Evolutionary conservation across 768 basidiomycete species (phyloP).

Genomic region (Mycena metata): DNA sequence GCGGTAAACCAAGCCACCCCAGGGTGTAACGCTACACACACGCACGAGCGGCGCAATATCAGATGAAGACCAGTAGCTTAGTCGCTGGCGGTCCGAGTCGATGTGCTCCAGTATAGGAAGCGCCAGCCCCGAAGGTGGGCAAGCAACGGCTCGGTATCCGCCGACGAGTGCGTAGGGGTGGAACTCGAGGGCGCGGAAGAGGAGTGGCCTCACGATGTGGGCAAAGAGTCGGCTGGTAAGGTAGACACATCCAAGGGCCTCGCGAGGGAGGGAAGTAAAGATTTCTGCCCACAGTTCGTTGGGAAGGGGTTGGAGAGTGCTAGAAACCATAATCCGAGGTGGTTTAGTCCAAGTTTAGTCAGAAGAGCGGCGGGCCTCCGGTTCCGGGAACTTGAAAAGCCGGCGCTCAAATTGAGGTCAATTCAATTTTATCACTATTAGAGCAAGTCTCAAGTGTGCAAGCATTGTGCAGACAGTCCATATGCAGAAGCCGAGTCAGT

Average conservation of each 20-base stretch:
- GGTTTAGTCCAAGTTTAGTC: too few species aligned
- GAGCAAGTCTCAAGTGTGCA: too few species aligned
- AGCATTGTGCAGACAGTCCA: too few species aligned
- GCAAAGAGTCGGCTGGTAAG: neutral
- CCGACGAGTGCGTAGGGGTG: neutral
- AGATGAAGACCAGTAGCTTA: constrained; percentile 4
- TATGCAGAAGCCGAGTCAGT: too few species aligned
- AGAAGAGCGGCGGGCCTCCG: too few species aligned
- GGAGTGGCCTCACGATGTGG: neutral
- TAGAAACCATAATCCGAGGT: too few species aligned
- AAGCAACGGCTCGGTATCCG: neutral
- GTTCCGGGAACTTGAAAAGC: too few species aligned
- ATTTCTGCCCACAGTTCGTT: constrained; percentile 15
- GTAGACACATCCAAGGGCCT: neutral
- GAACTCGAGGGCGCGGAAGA: constrained; percentile 10
- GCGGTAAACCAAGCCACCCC: neutral
- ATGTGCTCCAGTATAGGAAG: neutral
- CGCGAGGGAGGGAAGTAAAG: neutral
- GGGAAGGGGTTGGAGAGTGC: too few species aligned
- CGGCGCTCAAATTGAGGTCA: too few species aligned
- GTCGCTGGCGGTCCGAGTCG: neutral
- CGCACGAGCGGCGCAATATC: constrained; percentile 12
- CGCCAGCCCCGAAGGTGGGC: neutral
- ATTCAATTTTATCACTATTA: too few species aligned
- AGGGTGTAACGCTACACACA: neutral